A percentile compares a stretch with the other conserved stretches of the same genome.
Conservation (phyloP, 257 asterid species). For the Nemophila menziesii region DNA sequence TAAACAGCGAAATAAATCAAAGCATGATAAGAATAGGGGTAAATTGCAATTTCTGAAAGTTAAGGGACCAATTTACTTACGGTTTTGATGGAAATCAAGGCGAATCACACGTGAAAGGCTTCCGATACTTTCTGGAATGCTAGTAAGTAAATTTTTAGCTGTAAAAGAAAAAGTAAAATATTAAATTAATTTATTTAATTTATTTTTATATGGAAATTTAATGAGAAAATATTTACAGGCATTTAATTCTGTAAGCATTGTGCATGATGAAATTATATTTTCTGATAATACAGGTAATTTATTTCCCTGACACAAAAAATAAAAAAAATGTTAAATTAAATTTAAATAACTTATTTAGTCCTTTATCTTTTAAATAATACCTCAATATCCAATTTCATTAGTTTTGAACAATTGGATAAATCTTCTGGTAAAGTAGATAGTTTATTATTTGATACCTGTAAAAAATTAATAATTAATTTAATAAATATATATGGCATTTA, state of each 20-base stretch:
- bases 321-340: slow-evolving; percentile 10
- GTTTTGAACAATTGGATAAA: slow-evolving; percentile 62
- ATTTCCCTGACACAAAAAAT: slow-evolving; percentile 62
- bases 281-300: slow-evolving; percentile 49
- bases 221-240: slow-evolving; percentile 49
- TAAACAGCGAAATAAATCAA: too few relatives aligned
- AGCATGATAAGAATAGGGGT: too few relatives aligned
- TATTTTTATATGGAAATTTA: slow-evolving; percentile 10
- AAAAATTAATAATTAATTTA: slow-evolving; percentile 16
- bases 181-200: too few relatives aligned
- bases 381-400: slow-evolving; percentile 72
- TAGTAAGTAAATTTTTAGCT: slow-evolving; percentile 64
- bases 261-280: slow-evolving; percentile 62
- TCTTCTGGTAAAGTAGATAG: slow-evolving; percentile 82
- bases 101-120: slow-evolving; percentile 69
- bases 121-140: slow-evolving; percentile 77
- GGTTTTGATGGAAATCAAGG: slow-evolving; percentile 83
- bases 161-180: slow-evolving; percentile 9
- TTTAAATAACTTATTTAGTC: slow-evolving; percentile 1
- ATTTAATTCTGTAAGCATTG: slow-evolving; percentile 71
- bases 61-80: slow-evolving; percentile 31
- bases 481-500: too few relatives aligned
- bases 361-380: slow-evolving; percentile 32
- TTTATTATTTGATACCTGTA: slow-evolving; percentile 82
- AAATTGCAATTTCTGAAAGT: slow-evolving; percentile 1